phyloP scores from a whole-genome alignment of 2,329 filamentous ascomycete genomes.

The Lecanoromycetidae sp. region DNA sequence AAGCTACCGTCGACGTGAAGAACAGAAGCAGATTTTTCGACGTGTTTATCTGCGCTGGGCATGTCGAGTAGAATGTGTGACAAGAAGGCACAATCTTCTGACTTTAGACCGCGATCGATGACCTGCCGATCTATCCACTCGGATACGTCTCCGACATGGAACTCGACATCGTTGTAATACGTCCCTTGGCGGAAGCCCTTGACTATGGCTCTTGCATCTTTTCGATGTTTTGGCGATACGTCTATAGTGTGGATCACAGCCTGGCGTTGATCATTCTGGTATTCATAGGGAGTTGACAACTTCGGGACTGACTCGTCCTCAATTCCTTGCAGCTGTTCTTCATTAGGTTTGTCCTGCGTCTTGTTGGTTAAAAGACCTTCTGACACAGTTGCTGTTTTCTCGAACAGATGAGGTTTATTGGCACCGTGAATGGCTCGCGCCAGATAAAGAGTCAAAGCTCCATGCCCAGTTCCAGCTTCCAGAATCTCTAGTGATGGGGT shows the following conservation, averaged over 20 bases:
- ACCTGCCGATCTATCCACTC: conserved; percentile 49
- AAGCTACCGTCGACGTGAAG: conserved; percentile 53
- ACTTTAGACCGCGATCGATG: conserved; percentile 24
- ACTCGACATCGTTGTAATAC: conserved; percentile 60
- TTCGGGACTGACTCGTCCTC: conserved; percentile 4
- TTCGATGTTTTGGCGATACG: conserved; percentile 47
- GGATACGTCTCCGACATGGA: conserved; percentile 56
- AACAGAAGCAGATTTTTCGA: conserved; percentile 36
- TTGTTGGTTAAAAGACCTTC: too few species aligned
- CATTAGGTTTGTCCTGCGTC: too few species aligned
- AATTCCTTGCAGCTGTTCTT: too few species aligned
- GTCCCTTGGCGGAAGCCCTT: conserved; percentile 56
- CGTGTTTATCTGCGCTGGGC: conserved; percentile 46
- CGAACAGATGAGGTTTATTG: conserved; percentile 42
- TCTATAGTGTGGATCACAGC: conserved; percentile 69
- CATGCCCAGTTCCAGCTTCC: conserved; percentile 77
- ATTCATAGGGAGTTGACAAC: conserved; percentile 16
- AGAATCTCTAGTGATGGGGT: conserved; percentile 54
- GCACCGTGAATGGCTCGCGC: conserved; percentile 64
- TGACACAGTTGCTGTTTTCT: conserved; percentile 27
- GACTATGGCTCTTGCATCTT: conserved; percentile 53
- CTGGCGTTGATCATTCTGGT: conserved; percentile 33
- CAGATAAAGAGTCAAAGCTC: conserved; percentile 62
- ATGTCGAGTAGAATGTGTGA: conserved; percentile 63
- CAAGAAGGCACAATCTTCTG: conserved; percentile 47